A percentile compares a stretch with the other conserved stretches of the same genome.
Evolutionary conservation across 139 green algal genomes (phyloP).

Genomic region (Mesotaenium endlicherianum): DNA sequence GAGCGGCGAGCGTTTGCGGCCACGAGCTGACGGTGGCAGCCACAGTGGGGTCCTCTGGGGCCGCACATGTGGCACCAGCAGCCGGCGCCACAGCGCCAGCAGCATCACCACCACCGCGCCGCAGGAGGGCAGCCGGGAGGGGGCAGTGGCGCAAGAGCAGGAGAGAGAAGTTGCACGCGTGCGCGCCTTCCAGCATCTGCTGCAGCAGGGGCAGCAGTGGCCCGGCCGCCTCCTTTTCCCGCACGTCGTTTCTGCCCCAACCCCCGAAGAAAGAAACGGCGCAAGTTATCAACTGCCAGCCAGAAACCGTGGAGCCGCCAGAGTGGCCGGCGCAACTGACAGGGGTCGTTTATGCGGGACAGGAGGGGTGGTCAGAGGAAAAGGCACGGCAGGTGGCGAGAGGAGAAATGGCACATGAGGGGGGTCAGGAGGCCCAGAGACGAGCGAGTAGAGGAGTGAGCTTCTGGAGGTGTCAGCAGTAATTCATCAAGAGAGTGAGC

Average conservation of each 20-base stretch:
- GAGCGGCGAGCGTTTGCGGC: not conserved
- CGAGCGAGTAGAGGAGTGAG: no score
- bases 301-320: not conserved
- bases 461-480: no score
- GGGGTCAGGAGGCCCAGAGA: no score
- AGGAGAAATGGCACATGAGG: no score
- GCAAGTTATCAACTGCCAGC: not conserved
- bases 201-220: slow-evolving; percentile 2
- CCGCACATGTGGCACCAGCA: not conserved
- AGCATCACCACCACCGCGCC: not conserved
- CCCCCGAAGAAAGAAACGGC: not conserved
- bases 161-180: not conserved
- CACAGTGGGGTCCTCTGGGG: not conserved
- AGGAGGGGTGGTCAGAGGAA: no score
- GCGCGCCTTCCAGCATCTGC: not conserved
- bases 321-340: no score
- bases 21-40: not conserved
- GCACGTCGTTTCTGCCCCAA: not conserved
- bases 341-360: no score
- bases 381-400: no score
- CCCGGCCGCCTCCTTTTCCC: not conserved
- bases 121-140: slow-evolving; percentile 2
- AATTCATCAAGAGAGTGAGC: no score
- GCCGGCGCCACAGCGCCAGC: not conserved
- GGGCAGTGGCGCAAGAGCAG: slow-evolving; percentile 18